Evolutionary conservation across 2,329 filamentous ascomycete species (phyloP).

Genomic region (Teratosphaeria destructans): DNA sequence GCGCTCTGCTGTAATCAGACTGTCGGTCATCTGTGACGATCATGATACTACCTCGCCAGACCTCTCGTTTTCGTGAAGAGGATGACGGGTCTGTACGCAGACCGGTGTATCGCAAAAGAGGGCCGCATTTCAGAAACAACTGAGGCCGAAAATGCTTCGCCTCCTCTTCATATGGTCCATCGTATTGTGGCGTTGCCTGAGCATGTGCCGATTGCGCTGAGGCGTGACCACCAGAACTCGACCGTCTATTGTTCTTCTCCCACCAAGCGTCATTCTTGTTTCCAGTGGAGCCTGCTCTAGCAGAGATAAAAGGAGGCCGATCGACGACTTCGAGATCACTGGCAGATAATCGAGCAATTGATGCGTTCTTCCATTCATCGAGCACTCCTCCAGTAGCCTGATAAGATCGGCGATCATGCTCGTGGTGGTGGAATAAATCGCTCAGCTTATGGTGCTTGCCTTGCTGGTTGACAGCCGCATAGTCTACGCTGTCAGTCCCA

Average conservation of each 20-base stretch:
- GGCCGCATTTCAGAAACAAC: constrained; percentile 80
- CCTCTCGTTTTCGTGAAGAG: constrained; percentile 46
- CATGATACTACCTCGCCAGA: constrained; percentile 91
- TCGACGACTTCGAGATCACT: constrained; percentile 32
- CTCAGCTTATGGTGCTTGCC: constrained; percentile 24
- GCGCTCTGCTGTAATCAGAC: constrained; percentile 65
- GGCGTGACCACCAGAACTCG: constrained; percentile 15
- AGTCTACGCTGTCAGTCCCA: constrained; percentile 18
- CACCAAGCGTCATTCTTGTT: constrained; percentile 53
- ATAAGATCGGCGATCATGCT: constrained; percentile 41
- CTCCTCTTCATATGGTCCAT: constrained; percentile 55
- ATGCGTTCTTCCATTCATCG: constrained; percentile 42
- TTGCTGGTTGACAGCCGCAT: constrained; percentile 7
- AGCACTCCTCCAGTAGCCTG: constrained; percentile 46
- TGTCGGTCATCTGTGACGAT: constrained; percentile 81
- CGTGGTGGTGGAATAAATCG: constrained; percentile 33
- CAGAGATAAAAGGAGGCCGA: neutral
- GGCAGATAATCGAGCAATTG: constrained; percentile 28
- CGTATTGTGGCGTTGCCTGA: constrained; percentile 41
- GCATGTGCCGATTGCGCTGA: constrained; percentile 13
- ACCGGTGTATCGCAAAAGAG: constrained; percentile 80
- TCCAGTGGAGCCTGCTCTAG: constrained; percentile 2
- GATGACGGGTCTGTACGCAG: constrained; percentile 51
- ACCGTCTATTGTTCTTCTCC: constrained; percentile 41
- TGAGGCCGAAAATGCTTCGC: constrained; percentile 68